Base-by-base conservation (phyloP, 2,329 filamentous ascomycete species). In the Sclerotinia sclerotiorum region DNA sequence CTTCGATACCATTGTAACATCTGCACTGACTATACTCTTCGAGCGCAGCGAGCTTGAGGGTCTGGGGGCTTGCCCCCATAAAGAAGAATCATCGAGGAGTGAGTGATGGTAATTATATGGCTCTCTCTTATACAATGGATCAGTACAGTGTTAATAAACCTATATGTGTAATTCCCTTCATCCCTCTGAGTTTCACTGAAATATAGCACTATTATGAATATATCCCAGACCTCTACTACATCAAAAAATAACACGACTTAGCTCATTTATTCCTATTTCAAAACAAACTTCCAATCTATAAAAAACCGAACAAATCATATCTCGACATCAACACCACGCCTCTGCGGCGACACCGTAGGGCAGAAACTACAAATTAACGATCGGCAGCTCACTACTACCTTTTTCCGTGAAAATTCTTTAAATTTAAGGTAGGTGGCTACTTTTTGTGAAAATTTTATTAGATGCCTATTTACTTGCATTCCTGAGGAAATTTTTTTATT, bases 1-100 rank as follows among this genome's bases (percentile, higher is more conserved):
- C 24, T 54, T 5, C 11, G 29, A 39, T 39, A 39, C 35, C 15
- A 54, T 54, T 35, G 19, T 39, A n/a, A 56, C 54, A 8, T 35
- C 15, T 13, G 5, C 7, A 39, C 35, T 1, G 35, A 13, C 35
- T 13, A 21, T 15, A 13, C 11, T 13, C 13, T 15, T 58, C 56
- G 56, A 58, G 56, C 56, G 24, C 56, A 58, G 56, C 56, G 17
- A 58, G 56, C 56, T 46, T 58, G 56, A 39, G 39, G 56, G 39
- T n/a, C 46, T 58, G 54, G 54, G 54, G 54, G 54, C 56, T 58
- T 44, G 35, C 35, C 56, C 39, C 35, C 35, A 42, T 42, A 10
- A 39, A 39, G 21, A 56, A n/a, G 21, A n/a, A 49, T 49, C 21
- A 24, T 49, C 8, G 21, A 24, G 35, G 35, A 39, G 11, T 39